phyloP scores from a whole-genome alignment of 2,329 filamentous ascomycete species.

The Bipolaris victoriae region DNA sequence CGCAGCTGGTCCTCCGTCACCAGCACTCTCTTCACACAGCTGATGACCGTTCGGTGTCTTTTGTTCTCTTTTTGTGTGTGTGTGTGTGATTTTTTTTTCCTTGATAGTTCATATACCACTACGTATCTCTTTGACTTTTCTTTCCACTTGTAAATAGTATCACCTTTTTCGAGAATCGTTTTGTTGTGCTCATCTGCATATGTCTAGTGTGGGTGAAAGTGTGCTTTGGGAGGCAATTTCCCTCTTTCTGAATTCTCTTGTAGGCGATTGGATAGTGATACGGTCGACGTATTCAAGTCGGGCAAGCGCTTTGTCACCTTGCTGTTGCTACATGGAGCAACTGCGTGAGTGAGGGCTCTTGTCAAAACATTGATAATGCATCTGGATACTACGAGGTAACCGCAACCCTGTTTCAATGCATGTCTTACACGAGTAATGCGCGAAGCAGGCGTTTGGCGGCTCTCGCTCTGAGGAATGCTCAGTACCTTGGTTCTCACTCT shows the following conservation, averaged over 20 bases:
- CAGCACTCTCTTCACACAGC: background rate
- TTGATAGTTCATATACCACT: slow-evolving; percentile 6
- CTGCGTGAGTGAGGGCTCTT: no score
- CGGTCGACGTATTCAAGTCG: background rate
- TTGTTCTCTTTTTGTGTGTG: background rate
- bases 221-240: background rate
- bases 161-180: background rate
- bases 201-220: background rate
- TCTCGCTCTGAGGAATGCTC: background rate
- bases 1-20: slow-evolving; percentile 1
- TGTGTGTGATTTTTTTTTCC: background rate
- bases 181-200: background rate
- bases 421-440: background rate
- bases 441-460: background rate
- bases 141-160: background rate
- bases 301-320: no score
- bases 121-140: background rate
- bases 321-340: no score
- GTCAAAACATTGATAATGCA: no score
- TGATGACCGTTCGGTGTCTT: background rate
- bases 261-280: background rate
- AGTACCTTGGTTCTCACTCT: background rate
- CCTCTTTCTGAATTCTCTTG: background rate
- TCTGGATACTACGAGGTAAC: no score
- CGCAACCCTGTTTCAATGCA: no score